Evolutionary conservation across 129 eudicot genomes (phyloP).

Genomic region (Flaveria brownii): DNA sequence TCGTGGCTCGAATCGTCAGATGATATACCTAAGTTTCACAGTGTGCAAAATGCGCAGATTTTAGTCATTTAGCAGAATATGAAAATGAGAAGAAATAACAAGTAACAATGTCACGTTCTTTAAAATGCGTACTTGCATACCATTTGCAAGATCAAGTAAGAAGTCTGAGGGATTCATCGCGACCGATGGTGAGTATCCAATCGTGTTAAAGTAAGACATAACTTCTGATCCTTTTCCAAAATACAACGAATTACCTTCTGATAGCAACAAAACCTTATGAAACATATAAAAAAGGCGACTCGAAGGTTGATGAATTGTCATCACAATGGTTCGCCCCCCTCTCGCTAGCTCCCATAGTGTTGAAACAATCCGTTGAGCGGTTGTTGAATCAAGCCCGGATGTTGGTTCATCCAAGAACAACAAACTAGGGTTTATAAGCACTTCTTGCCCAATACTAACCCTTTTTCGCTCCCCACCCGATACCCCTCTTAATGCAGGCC

Average conservation of each 20-base stretch:
- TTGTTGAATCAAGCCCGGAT: slow-evolving; percentile 87
- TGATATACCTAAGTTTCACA: slow-evolving; percentile 42
- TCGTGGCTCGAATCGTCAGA: slow-evolving; percentile 47
- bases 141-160: slow-evolving; percentile 81
- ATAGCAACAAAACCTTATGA: slow-evolving; percentile 71
- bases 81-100: not conserved
- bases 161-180: slow-evolving; percentile 95
- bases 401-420: slow-evolving; percentile 89
- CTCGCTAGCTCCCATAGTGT: slow-evolving; percentile 66
- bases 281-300: slow-evolving; percentile 87
- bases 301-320: slow-evolving; percentile 94
- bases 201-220: slow-evolving; percentile 55
- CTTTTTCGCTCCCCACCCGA: slow-evolving; percentile 91
- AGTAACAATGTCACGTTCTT: not conserved
- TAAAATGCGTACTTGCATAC: slow-evolving; percentile 28
- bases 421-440: slow-evolving; percentile 82
- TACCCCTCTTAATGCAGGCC: slow-evolving; percentile 53
- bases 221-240: slow-evolving; percentile 67
- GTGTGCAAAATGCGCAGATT: not conserved
- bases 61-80: not conserved
- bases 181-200: slow-evolving; percentile 66
- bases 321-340: slow-evolving; percentile 74
- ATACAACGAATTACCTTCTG: slow-evolving; percentile 77
- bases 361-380: slow-evolving; percentile 79
- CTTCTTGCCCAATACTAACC: slow-evolving; percentile 92